Evolutionary conservation across 805 yeast species (phyloP).

Genomic region (Candida xiaguanensis): DNA sequence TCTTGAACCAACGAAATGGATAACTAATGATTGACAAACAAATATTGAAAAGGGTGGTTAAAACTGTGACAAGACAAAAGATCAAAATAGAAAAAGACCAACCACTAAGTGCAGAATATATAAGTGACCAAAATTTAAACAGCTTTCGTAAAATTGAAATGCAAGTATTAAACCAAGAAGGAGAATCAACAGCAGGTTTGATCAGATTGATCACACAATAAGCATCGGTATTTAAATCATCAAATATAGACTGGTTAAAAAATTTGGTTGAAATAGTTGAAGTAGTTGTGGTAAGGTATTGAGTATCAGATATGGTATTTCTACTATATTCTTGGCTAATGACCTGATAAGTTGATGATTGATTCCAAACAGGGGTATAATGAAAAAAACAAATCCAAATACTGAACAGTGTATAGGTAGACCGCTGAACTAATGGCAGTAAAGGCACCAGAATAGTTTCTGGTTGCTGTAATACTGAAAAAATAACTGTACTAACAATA

Average conservation of each 20-base stretch:
- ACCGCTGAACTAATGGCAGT: neutral
- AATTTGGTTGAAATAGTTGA: slow-evolving; percentile 1
- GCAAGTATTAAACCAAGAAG: neutral
- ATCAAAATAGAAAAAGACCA: neutral
- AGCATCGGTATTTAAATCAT: neutral
- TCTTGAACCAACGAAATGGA: neutral
- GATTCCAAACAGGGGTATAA: neutral
- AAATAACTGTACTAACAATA: too few relatives aligned
- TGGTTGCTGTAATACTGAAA: neutral
- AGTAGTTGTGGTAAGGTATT: neutral
- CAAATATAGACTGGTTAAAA: neutral
- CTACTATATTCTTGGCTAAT: neutral
- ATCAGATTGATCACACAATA: slow-evolving; percentile 1
- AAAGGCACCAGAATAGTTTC: neutral
- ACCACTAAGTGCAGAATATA: neutral
- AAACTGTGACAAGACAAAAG: neutral
- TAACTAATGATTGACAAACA: neutral
- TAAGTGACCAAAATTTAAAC: neutral
- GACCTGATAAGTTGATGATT: neutral
- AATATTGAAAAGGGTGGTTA: slow-evolving; percentile 1
- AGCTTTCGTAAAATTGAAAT: neutral
- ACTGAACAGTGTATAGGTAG: neutral
- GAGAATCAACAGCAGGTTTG: slow-evolving; percentile 1
- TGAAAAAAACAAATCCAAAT: neutral
- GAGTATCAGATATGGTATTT: neutral